These are phyloP conservation scores for Phaffomyces antillensis DNA, from an alignment of 805 yeast genomes.

Conservation along the genomic window DNA sequence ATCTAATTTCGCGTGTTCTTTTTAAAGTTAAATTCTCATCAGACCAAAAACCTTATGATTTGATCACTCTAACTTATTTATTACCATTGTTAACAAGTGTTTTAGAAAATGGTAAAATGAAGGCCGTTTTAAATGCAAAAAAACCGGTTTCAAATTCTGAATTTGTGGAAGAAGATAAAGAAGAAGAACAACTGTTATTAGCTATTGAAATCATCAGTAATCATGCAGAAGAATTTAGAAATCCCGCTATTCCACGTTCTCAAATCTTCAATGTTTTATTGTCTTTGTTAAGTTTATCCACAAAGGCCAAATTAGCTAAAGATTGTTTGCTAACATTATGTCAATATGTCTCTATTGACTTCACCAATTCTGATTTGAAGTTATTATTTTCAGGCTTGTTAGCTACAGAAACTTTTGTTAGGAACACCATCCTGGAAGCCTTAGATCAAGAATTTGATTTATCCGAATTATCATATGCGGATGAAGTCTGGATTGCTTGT, in stretches of 20 bases:
- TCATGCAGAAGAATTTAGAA: slow-evolving; percentile 63
- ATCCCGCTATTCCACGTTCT: slow-evolving; percentile 60
- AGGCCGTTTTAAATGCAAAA: slow-evolving; percentile 44
- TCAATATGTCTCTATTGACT: slow-evolving; percentile 64
- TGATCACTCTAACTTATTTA: slow-evolving; percentile 60
- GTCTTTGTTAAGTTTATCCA: slow-evolving; percentile 61
- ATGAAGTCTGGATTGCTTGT: slow-evolving; percentile 71
- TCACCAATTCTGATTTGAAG: slow-evolving; percentile 48
- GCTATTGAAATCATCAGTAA: slow-evolving; percentile 68
- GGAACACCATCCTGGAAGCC: slow-evolving; percentile 73
- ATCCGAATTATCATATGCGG: slow-evolving; percentile 39
- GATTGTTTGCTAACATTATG: slow-evolving; percentile 76
- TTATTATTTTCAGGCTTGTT: slow-evolving; percentile 51
- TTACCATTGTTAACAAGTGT: slow-evolving; percentile 69
- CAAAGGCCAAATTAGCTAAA: slow-evolving; percentile 74
- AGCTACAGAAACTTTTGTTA: slow-evolving; percentile 61
- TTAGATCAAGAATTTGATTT: slow-evolving; percentile 73
- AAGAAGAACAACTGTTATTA: slow-evolving; percentile 76
- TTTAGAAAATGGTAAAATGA: slow-evolving; percentile 55
- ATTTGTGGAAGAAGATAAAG: slow-evolving; percentile 75
- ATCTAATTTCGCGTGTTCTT: slow-evolving; percentile 55
- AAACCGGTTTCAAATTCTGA: slow-evolving; percentile 53
- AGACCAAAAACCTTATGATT: slow-evolving; percentile 65
- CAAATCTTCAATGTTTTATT: slow-evolving; percentile 56
- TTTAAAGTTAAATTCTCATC: slow-evolving; percentile 70